Evolutionary conservation across 2,329 filamentous ascomycete species (phyloP), one percentile per base, ranked within the genome.

Genomic region (Pseudophaeomoniella oleicola): DNA sequence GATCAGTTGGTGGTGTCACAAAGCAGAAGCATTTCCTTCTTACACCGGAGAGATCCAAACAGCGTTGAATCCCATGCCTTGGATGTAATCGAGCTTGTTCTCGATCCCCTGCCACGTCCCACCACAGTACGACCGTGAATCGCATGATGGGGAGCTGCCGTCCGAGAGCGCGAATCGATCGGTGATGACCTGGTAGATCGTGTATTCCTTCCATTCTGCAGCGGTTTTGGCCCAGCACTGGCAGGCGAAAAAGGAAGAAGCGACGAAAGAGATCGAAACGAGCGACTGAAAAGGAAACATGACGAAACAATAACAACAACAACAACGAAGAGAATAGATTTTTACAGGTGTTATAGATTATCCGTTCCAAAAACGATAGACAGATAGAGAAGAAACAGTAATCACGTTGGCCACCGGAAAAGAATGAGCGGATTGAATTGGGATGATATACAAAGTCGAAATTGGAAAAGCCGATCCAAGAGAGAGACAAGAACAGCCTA

Each of bases 1-100:
- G 82, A 75, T 5, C 79, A 79, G 15, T 72, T 96, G 34, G 75
- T 96, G 66, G 98, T 98, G 58, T 79, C 96, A 11, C 82, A 94
- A 12, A 12, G 11, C 6, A 10, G 13, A 34, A 9, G n/a, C 9
- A 4, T 16, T 9, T 15, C 4, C 4, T 17, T 9, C 32, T 12
- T 6, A 34, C 32, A 66, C 54, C 0, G 62, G 63, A 4, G 56
- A 60, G 34, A 62, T 61, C 56, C 57, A 64, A 16, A 68, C 53
- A 4, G 64, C 62, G 46, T 64, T 59, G 37, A 69, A 69, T 0
- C 65, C 64, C 51, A 67, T 58, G 6, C 51, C 57, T 40, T 66
- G 54, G 40, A 70, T 69, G 44, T 70, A 70, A 44, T 69, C 65
- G 5, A 70, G 52, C 16, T 63, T 57, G 30, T 59, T 53, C 37